A percentile compares a stretch with the other conserved stretches of the same genome.
Conservation (phyloP, 371 early-diverging fungal species). For the Aphelidium insulamus region DNA sequence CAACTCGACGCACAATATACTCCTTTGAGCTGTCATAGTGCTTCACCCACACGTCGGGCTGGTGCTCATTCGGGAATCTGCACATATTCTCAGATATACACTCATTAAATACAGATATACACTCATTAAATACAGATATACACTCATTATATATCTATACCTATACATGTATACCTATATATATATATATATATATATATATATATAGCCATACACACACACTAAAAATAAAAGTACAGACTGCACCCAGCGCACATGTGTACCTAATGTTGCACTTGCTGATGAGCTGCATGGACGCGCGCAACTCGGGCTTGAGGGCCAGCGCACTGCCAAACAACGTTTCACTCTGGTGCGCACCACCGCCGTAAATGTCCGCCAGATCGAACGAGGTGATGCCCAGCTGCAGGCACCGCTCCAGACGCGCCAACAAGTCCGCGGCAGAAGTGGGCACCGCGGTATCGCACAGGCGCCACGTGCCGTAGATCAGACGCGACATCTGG, state of each 20-base stretch:
- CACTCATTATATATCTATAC: background rate
- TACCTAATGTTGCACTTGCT: too few relatives aligned
- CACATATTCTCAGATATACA: conserved; percentile 3
- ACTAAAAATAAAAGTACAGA: too few relatives aligned
- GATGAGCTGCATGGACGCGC: conserved; percentile 11
- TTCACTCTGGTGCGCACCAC: conserved; percentile 11
- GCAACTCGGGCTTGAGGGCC: conserved; percentile 9
- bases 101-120: background rate
- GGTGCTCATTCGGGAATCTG: conserved; percentile 6
- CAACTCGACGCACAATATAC: conserved; percentile 10
- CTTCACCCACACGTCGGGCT: conserved; percentile 6
- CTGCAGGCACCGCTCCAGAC: conserved; percentile 10
- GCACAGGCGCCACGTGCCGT: conserved; percentile 12
- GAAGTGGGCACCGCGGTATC: conserved; percentile 4
- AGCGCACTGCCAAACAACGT: conserved; percentile 13
- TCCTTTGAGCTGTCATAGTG: conserved; percentile 11
- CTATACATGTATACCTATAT: too few relatives aligned
- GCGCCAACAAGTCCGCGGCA: conserved; percentile 7
- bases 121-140: background rate
- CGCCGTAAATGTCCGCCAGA: conserved; percentile 16
- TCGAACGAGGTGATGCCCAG: conserved; percentile 17
- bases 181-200: too few relatives aligned
- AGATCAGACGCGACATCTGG: conserved; percentile 10
- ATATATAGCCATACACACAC: too few relatives aligned
- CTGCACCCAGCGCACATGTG: too few relatives aligned